Conservation (phyloP, 805 yeast genomes). For the Starmerella floris region DNA sequence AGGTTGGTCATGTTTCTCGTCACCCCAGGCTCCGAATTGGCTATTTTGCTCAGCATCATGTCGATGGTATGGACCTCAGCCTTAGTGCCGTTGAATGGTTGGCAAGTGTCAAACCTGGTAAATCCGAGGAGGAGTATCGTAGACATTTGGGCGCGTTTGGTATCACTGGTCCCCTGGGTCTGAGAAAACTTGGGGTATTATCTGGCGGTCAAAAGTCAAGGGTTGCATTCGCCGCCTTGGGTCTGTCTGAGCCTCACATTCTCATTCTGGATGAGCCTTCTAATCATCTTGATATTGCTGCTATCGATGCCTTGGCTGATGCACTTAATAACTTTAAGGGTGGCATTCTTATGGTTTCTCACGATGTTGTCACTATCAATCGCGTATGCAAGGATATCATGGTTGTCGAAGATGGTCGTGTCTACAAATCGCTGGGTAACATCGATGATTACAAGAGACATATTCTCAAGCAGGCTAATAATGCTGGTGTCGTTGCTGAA, state of each 20-base stretch:
- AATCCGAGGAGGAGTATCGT: constrained; percentile 90
- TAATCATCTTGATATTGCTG: constrained; percentile 95
- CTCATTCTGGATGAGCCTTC: constrained; percentile 94
- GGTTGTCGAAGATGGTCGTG: constrained; percentile 83
- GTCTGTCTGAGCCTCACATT: constrained; percentile 81
- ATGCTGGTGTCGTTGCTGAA: constrained; percentile 78
- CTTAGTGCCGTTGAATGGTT: constrained; percentile 89
- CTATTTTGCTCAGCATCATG: constrained; percentile 96
- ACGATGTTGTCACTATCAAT: constrained; percentile 85
- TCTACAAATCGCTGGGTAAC: constrained; percentile 61
- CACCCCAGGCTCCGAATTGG: constrained; percentile 86
- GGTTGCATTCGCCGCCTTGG: constrained; percentile 93
- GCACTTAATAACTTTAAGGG: constrained; percentile 83
- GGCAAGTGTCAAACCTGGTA: constrained; percentile 80
- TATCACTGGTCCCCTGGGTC: constrained; percentile 83
- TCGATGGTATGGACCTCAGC: constrained; percentile 86
- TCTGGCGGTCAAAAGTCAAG: constrained; percentile 98
- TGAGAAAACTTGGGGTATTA: constrained; percentile 75
- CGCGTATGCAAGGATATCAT: constrained; percentile 86
- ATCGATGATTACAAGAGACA: constrained; percentile 84
- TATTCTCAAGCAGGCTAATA: constrained; percentile 63
- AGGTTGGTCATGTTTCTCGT: constrained; percentile 61
- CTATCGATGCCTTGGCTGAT: constrained; percentile 87
- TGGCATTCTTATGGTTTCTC: constrained; percentile 94
- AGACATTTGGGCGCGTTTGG: constrained; percentile 95